These are phyloP conservation scores for Fulvia fulva DNA, from an alignment of 2,329 filamentous ascomycete species.

Conservation along the genomic window DNA sequence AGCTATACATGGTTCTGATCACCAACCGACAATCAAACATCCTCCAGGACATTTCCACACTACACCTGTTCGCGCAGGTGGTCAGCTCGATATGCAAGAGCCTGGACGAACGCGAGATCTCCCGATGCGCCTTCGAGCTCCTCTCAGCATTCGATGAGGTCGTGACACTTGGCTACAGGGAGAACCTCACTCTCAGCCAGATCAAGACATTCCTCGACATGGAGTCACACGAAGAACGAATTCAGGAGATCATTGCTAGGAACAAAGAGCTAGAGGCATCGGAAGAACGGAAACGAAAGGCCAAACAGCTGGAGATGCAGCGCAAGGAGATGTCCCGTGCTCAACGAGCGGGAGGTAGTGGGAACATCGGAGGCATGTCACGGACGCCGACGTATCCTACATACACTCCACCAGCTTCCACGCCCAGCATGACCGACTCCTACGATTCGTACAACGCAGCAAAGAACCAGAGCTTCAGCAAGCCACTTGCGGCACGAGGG, in stretches of 20 bases:
- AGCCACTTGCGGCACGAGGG: slow-evolving; percentile 71
- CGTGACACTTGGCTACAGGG: slow-evolving; percentile 89
- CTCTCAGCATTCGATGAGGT: slow-evolving; percentile 96
- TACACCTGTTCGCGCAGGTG: slow-evolving; percentile 96
- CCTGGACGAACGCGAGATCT: slow-evolving; percentile 90
- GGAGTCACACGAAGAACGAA: slow-evolving; percentile 98
- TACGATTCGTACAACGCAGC: slow-evolving; percentile 95
- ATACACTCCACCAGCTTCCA: slow-evolving; percentile 84
- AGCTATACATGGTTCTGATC: slow-evolving; percentile 99
- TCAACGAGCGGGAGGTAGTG: slow-evolving; percentile 48
- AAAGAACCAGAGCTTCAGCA: slow-evolving; percentile 87
- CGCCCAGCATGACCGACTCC: slow-evolving; percentile 69
- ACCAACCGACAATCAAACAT: slow-evolving; percentile 99
- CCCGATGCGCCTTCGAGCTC: slow-evolving; percentile 91
- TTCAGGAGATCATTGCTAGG: slow-evolving; percentile 92
- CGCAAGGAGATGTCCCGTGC: slow-evolving; percentile 88
- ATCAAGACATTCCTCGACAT: slow-evolving; percentile 99
- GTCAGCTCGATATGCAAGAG: slow-evolving; percentile 95
- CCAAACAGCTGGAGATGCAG: slow-evolving; percentile 98
- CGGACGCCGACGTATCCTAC: slow-evolving; percentile 81
- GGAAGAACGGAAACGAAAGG: slow-evolving; percentile 96
- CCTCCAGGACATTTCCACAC: slow-evolving; percentile 95
- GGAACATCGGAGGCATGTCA: slow-evolving; percentile 49
- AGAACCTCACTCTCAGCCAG: slow-evolving; percentile 93
- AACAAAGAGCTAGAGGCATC: slow-evolving; percentile 99